Conservation (phyloP, 2,329 filamentous ascomycete genomes). For the Cytospora mali region DNA sequence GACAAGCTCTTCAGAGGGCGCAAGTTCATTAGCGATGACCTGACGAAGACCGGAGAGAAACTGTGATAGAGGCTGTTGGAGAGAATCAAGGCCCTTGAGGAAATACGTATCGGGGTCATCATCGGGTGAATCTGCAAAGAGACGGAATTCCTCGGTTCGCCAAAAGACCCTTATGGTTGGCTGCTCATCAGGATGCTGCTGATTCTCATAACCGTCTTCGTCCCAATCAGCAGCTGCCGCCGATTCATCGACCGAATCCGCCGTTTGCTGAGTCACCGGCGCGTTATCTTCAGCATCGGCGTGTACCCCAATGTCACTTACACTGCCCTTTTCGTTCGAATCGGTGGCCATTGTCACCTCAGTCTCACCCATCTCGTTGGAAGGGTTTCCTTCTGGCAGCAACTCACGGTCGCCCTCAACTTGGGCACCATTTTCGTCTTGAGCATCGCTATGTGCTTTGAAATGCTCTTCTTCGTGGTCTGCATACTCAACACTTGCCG, state of each 20-base stretch:
- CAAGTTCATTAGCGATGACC: slow-evolving; percentile 50
- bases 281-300: neutral
- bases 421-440: slow-evolving; percentile 23
- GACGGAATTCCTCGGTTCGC: slow-evolving; percentile 37
- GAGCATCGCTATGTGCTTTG: slow-evolving; percentile 22
- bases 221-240: slow-evolving; percentile 21
- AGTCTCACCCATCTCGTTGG: neutral
- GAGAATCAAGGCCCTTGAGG: slow-evolving; percentile 45
- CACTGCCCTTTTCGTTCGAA: neutral
- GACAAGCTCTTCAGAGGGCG: slow-evolving; percentile 51
- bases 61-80: slow-evolving; percentile 48
- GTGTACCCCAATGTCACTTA: neutral
- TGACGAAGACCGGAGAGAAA: slow-evolving; percentile 49
- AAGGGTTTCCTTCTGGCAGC: slow-evolving; percentile 8
- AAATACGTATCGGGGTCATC: slow-evolving; percentile 48
- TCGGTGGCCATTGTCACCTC: neutral
- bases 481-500: slow-evolving; percentile 12
- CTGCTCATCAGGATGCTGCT: slow-evolving; percentile 22
- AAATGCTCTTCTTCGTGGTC: neutral
- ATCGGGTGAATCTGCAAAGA: slow-evolving; percentile 39
- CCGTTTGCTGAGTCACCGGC: neutral
- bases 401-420: neutral
- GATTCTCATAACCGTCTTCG: slow-evolving; percentile 24
- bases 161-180: slow-evolving; percentile 39
- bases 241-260: neutral